These are phyloP conservation scores for Evernia prunastri DNA, from an alignment of 495 filamentous ascomycete species.

Conservation along the genomic window DNA sequence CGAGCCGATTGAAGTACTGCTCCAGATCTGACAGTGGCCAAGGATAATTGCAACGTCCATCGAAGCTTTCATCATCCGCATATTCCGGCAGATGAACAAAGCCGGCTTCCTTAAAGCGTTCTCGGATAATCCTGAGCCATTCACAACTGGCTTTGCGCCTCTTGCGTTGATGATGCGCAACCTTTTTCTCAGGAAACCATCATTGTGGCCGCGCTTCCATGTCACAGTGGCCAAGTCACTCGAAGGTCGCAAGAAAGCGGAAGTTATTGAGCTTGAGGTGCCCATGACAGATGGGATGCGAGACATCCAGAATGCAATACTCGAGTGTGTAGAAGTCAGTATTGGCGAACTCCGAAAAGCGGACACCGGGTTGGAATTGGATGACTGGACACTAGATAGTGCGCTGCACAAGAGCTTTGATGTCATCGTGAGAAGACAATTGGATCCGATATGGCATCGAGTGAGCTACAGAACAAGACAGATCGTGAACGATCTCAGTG, in stretches of 20 bases:
- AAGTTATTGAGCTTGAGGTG: conserved; percentile 96
- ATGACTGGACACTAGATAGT: conserved; percentile 95
- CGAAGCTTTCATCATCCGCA: conserved; percentile 91
- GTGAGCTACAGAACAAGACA: conserved; percentile 92
- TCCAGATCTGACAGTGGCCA: conserved; percentile 20
- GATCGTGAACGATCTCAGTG: conserved; percentile 81
- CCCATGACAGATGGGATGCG: conserved; percentile 92
- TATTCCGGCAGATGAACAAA: conserved; percentile 91
- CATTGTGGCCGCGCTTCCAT: conserved; percentile 94
- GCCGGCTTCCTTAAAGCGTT: conserved; percentile 92
- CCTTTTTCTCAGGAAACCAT: conserved; percentile 79
- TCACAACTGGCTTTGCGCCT: conserved; percentile 83
- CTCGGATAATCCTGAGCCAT: conserved; percentile 89
- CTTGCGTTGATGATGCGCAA: conserved; percentile 89
- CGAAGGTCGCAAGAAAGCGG: conserved; percentile 86
- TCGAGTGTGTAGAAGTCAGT: conserved; percentile 94
- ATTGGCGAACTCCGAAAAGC: conserved; percentile 86
- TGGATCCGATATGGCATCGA: conserved; percentile 96
- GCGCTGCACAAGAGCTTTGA: conserved; percentile 92
- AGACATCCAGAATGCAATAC: conserved; percentile 85
- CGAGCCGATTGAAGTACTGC: background rate
- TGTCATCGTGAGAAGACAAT: conserved; percentile 74
- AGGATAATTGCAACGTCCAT: conserved; percentile 78
- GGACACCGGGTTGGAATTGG: conserved; percentile 87
- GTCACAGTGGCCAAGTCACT: conserved; percentile 79